These are phyloP conservation scores for Bruguiera hainesii DNA, from an alignment of 441 rosid species.

Conservation along the genomic window DNA sequence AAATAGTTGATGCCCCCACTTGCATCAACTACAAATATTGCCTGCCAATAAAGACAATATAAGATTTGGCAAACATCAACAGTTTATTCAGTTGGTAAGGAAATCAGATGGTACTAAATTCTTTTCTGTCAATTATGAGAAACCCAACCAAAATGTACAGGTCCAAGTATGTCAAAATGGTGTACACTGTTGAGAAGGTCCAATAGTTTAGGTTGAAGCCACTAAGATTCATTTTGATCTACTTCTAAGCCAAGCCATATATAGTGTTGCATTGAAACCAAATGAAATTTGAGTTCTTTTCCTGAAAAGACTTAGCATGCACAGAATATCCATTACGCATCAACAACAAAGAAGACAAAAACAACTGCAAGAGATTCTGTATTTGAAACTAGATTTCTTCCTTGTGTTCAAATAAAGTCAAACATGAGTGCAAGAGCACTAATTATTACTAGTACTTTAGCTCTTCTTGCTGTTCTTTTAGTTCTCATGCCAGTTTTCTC, in stretches of 20 bases:
- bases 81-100: neutral
- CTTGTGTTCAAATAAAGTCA: neutral
- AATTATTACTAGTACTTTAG: constrained; percentile 85
- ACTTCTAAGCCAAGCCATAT: neutral
- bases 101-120: too few species aligned
- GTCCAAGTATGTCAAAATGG: too few species aligned
- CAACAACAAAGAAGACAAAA: constrained; percentile 5
- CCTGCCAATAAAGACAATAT: constrained; percentile 44
- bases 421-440: constrained; percentile 15
- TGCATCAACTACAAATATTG: constrained; percentile 94
- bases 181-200: neutral
- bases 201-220: neutral
- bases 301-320: neutral
- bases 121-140: neutral
- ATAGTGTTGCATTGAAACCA: neutral
- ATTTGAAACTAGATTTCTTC: constrained; percentile 1
- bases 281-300: neutral
- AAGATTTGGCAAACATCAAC: constrained; percentile 1
- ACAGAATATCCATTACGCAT: constrained; percentile 1
- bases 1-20: constrained; percentile 47
- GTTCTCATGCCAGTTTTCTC: constrained; percentile 98
- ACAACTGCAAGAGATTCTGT: neutral
- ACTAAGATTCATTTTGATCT: neutral
- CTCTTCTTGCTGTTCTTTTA: constrained; percentile 94
- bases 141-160: too few species aligned